Percentiles rank a stretch among this genome's conserved stretches.
Conservation (phyloP, 129 eudicot genomes). For the Flaveria trinervia region DNA sequence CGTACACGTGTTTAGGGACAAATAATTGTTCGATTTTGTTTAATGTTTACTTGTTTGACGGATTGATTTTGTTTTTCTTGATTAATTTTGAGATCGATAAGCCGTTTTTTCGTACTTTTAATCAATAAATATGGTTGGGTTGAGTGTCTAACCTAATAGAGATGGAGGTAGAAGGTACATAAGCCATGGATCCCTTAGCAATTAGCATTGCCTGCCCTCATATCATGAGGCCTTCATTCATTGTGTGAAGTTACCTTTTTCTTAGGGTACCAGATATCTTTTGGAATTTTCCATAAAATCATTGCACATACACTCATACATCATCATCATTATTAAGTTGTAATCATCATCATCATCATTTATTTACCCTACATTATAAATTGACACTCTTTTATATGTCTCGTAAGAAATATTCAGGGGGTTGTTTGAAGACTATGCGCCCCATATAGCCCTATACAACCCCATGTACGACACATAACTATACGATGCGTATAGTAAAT, state of each 20-base stretch:
- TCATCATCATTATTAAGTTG: constrained; percentile 15
- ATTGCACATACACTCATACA: constrained; percentile 29
- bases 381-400: no score
- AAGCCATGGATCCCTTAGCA: constrained; percentile 13
- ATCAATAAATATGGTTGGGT: constrained; percentile 34
- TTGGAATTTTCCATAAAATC: constrained; percentile 22
- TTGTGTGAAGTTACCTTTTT: constrained; percentile 35
- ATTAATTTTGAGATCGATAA: constrained; percentile 15
- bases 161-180: constrained; percentile 25
- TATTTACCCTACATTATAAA: no score
- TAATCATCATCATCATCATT: not conserved
- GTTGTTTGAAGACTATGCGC: no score
- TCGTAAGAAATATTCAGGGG: no score
- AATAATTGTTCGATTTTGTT: constrained; percentile 33
- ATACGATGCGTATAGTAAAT: no score
- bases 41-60: constrained; percentile 32
- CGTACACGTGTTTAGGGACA: constrained; percentile 39
- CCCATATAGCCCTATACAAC: no score
- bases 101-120: constrained; percentile 37
- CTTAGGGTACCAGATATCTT: constrained; percentile 32
- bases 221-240: constrained; percentile 39
- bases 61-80: not conserved
- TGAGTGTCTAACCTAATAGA: constrained; percentile 14
- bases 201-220: constrained; percentile 18
- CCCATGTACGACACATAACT: no score